Evolutionary conservation across 2,329 filamentous ascomycete species (phyloP).

Genomic region (Penicillium sp.): DNA sequence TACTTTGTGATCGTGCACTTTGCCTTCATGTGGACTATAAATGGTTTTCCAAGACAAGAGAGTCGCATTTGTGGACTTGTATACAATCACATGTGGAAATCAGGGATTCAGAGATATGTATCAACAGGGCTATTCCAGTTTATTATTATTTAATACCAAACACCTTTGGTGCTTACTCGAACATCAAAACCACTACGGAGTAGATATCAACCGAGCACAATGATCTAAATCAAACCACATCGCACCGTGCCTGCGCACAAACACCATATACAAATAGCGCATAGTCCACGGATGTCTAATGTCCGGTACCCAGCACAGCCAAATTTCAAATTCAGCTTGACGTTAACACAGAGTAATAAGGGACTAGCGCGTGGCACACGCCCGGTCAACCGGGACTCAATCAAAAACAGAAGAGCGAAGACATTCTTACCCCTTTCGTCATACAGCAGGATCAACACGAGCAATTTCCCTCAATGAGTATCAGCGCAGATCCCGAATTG

Average conservation of each 20-base stretch:
- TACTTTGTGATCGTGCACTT: not conserved
- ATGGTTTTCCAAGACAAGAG: not conserved
- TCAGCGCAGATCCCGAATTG: not conserved
- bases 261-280: constrained; percentile 2
- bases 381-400: constrained; percentile 7
- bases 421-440: constrained; percentile 15
- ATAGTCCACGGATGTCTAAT: not conserved
- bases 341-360: constrained; percentile 24
- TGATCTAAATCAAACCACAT: not conserved
- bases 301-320: not conserved
- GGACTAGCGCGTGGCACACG: constrained; percentile 10
- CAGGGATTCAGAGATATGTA: not conserved
- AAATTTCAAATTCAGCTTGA: constrained; percentile 16
- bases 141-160: not conserved
- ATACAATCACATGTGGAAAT: not conserved
- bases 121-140: not conserved
- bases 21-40: not conserved
- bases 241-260: constrained; percentile 1
- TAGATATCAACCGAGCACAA: not conserved
- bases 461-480: not conserved
- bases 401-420: constrained; percentile 1
- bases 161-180: not conserved
- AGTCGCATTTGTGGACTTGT: not conserved
- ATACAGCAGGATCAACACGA: constrained; percentile 7
- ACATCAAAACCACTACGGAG: not conserved